Percentiles rank a stretch among this genome's conserved stretches.
These are phyloP conservation scores for Thalassia testudinum DNA, from an alignment of 116 monocot genomes.

Conservation along the genomic window DNA sequence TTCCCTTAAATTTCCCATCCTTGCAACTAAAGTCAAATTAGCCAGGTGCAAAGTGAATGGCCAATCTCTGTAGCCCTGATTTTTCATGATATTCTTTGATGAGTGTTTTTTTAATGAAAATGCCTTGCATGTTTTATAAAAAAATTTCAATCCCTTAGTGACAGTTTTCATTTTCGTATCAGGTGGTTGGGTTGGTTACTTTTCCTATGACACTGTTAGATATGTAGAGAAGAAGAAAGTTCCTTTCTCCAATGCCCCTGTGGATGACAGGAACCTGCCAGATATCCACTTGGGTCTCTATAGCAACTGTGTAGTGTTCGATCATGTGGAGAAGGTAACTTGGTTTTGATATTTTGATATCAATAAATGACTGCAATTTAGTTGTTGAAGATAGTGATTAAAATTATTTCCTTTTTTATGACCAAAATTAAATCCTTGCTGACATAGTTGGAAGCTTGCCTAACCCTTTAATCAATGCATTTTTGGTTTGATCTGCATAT, in stretches of 20 bases:
- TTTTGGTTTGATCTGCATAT: too few species aligned
- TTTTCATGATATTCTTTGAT: neutral
- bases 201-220: too few species aligned
- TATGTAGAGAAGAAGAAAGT: conserved; percentile 84
- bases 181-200: conserved; percentile 98
- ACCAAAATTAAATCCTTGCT: too few species aligned
- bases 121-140: neutral
- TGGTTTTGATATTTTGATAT: too few species aligned
- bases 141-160: neutral
- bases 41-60: too few species aligned
- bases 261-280: conserved; percentile 74
- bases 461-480: too few species aligned
- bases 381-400: neutral
- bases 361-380: neutral
- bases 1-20: too few species aligned
- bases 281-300: conserved; percentile 86
- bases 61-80: neutral
- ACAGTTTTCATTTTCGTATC: conserved; percentile 8
- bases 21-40: too few species aligned
- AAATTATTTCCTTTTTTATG: neutral
- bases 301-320: conserved; percentile 79
- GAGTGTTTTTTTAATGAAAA: neutral
- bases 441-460: too few species aligned
- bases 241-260: conserved; percentile 56
- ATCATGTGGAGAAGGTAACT: too few species aligned